A percentile compares a stretch with the other conserved stretches of the same genome.
Conservation (phyloP, 2,329 filamentous ascomycete species). For the Penicillium sp. region DNA sequence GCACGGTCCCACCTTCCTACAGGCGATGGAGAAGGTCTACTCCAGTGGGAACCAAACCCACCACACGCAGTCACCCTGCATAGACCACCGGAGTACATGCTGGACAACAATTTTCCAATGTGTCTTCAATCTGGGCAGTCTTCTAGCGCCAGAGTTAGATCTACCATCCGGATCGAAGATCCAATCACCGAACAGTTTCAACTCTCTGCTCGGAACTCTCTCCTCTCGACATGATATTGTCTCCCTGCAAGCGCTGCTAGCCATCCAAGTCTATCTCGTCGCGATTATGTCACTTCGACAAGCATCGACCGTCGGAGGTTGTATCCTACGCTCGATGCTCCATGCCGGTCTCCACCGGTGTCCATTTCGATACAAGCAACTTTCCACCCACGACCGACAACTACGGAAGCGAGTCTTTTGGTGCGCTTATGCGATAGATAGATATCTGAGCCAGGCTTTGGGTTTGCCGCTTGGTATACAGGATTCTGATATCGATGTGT, state of each 20-base stretch:
- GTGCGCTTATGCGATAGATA: slow-evolving; percentile 44
- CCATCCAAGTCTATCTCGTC: slow-evolving; percentile 51
- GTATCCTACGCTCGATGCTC: slow-evolving; percentile 49
- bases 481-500: slow-evolving; percentile 47
- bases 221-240: slow-evolving; percentile 46
- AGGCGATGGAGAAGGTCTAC: slow-evolving; percentile 48
- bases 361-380: slow-evolving; percentile 51
- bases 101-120: slow-evolving; percentile 50
- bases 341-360: slow-evolving; percentile 55
- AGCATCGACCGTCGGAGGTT: slow-evolving; percentile 51
- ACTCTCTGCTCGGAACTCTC: slow-evolving; percentile 39
- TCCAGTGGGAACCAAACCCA: slow-evolving; percentile 11
- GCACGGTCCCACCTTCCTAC: slow-evolving; percentile 52
- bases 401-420: slow-evolving; percentile 46
- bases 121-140: slow-evolving; percentile 51
- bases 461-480: slow-evolving; percentile 44
- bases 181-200: slow-evolving; percentile 40
- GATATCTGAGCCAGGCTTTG: slow-evolving; percentile 44
- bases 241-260: slow-evolving; percentile 52
- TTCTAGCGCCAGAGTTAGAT: slow-evolving; percentile 33
- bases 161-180: slow-evolving; percentile 40
- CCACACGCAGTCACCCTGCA: neutral
- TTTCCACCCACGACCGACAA: slow-evolving; percentile 44
- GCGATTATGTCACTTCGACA: slow-evolving; percentile 51
- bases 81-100: slow-evolving; percentile 28